A percentile compares a stretch with the other conserved stretches of the same genome.
Evolutionary conservation across 202 grass and related monocot genomes (phyloP).

Genomic region (Setaria viridis): DNA sequence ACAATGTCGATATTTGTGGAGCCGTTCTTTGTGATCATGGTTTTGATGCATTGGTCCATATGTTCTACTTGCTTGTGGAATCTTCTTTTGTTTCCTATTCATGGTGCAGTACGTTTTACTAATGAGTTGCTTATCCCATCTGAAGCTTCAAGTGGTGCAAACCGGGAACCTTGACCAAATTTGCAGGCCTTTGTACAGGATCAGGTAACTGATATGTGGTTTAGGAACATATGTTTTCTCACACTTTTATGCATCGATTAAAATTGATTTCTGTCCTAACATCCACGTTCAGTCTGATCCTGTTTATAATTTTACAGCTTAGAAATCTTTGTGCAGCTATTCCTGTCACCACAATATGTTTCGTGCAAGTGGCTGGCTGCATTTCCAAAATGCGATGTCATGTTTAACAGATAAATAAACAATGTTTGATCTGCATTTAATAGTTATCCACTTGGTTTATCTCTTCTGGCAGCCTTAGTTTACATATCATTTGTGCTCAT

Average conservation of each 20-base stretch:
- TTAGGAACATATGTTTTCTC: background rate
- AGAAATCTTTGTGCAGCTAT: conserved; percentile 16
- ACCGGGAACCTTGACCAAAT: background rate
- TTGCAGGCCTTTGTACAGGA: conserved; percentile 26
- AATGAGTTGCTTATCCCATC: conserved; percentile 18
- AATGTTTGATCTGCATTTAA: background rate
- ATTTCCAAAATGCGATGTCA: conserved; percentile 11
- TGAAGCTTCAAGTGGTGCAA: conserved; percentile 26
- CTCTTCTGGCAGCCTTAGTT: background rate
- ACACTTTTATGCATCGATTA: background rate
- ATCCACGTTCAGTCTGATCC: conserved; percentile 16
- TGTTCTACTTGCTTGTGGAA: conserved; percentile 31
- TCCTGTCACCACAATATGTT: conserved; percentile 1
- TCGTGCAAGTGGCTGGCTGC: background rate
- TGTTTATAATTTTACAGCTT: conserved; percentile 25
- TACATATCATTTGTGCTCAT: background rate
- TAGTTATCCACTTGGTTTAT: conserved; percentile 4
- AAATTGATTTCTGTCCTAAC: conserved; percentile 11
- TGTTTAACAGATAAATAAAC: background rate
- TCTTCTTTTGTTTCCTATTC: conserved; percentile 37
- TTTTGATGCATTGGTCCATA: conserved; percentile 23
- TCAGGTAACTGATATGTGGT: conserved; percentile 38
- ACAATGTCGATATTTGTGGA: conserved; percentile 35
- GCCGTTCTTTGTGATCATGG: conserved; percentile 8
- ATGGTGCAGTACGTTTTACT: conserved; percentile 19